phyloP scores from a whole-genome alignment of 768 basidiomycete genomes.

The Terana coerulea region DNA sequence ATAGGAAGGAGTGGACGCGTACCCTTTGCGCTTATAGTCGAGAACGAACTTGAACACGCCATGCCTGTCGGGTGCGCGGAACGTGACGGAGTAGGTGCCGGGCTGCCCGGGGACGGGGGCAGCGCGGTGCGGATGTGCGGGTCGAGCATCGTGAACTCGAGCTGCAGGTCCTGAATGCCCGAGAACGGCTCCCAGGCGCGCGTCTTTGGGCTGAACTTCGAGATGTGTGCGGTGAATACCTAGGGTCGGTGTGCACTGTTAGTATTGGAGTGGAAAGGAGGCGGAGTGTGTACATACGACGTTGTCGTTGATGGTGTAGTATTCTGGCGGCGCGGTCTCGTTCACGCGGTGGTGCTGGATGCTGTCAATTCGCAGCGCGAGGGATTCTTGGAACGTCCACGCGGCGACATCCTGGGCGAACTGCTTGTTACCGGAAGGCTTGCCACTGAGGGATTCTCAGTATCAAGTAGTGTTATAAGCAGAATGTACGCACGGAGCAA shows the following conservation, averaged over 20 bases:
- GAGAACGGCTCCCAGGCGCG: conserved; percentile 71
- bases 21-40: conserved; percentile 89
- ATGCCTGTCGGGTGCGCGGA: conserved; percentile 92
- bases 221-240: conserved; percentile 75
- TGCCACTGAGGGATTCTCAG: conserved; percentile 37
- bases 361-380: conserved; percentile 74
- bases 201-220: conserved; percentile 55
- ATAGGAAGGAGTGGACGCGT: conserved; percentile 23
- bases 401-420: conserved; percentile 72
- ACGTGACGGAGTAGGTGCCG: conserved; percentile 74
- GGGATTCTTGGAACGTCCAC: conserved; percentile 90
- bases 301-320: conserved; percentile 84
- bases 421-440: conserved; percentile 68
- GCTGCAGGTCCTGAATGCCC: conserved; percentile 73
- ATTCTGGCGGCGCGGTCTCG: conserved; percentile 55
- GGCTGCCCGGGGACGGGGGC: conserved; percentile 47
- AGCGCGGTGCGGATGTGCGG: conserved; percentile 88
- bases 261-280: not conserved
- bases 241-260: conserved; percentile 31
- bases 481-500: conserved; percentile 47
- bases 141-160: conserved; percentile 99
- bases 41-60: conserved; percentile 98
- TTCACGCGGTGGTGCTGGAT: conserved; percentile 71
- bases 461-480: not conserved
- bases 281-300: conserved; percentile 46